These are phyloP conservation scores for Alternaria tenuissima DNA, from an alignment of 2,329 filamentous ascomycete species.

Conservation along the genomic window DNA sequence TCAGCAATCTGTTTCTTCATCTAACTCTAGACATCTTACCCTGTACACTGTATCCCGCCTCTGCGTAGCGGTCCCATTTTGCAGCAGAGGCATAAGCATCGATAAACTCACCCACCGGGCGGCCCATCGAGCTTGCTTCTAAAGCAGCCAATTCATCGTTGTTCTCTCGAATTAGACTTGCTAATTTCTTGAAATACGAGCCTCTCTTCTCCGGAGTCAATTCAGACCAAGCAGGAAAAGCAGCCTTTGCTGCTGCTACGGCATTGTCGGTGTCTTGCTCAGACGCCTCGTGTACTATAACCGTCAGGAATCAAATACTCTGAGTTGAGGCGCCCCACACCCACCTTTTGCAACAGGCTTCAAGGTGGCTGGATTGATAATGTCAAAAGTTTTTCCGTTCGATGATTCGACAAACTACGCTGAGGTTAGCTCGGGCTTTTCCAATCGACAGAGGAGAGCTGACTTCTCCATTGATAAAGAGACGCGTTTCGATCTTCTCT, in stretches of 20 bases:
- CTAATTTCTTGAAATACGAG: conserved; percentile 66
- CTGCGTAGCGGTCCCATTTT: conserved; percentile 80
- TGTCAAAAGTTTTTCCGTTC: conserved; percentile 62
- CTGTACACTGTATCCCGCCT: conserved; percentile 77
- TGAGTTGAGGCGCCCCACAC: not conserved
- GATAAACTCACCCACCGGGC: conserved; percentile 80
- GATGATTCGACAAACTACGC: conserved; percentile 43
- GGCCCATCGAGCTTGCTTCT: conserved; percentile 86
- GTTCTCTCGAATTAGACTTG: conserved; percentile 77
- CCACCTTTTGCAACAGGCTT: conserved; percentile 82
- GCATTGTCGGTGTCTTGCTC: conserved; percentile 69
- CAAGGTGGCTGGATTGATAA: conserved; percentile 82
- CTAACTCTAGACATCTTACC: not conserved
- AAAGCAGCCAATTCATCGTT: conserved; percentile 82
- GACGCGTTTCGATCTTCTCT: conserved; percentile 44
- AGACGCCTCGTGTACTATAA: conserved; percentile 46
- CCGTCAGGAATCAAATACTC: conserved; percentile 35
- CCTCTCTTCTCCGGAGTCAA: conserved; percentile 37
- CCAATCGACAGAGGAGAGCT: not conserved
- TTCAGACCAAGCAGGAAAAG: conserved; percentile 76
- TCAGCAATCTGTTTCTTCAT: not conserved
- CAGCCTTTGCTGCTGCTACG: conserved; percentile 73
- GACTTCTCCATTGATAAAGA: conserved; percentile 48
- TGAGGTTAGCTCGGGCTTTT: conserved; percentile 8
- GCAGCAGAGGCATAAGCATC: conserved; percentile 80